phyloP scores from a whole-genome alignment of 345 rosid genomes.

The Eutrema yunnanense region DNA sequence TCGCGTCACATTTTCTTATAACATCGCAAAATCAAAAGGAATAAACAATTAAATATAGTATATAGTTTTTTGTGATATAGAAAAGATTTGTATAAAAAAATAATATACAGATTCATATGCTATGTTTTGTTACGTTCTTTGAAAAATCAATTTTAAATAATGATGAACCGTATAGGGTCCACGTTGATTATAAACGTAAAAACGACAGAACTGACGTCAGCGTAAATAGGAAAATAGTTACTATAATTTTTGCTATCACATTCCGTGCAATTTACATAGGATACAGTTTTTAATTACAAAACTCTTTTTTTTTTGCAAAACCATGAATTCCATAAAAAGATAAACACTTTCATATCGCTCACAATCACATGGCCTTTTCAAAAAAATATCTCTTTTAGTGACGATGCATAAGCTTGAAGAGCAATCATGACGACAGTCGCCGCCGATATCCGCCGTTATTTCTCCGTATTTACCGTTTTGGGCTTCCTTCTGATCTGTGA shows the following conservation, averaged over 20 bases:
- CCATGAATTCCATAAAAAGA: constrained; percentile 17
- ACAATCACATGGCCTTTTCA: constrained; percentile 45
- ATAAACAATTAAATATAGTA: neutral
- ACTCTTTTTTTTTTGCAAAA: neutral
- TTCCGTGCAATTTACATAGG: constrained; percentile 17
- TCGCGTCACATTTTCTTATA: constrained; percentile 7
- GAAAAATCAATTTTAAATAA: neutral
- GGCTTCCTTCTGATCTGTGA: neutral
- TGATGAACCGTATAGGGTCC: constrained; percentile 17
- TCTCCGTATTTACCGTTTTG: neutral
- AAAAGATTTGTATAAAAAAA: constrained; percentile 2
- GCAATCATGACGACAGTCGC: constrained; percentile 37
- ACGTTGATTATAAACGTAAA: constrained; percentile 14
- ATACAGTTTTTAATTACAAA: neutral
- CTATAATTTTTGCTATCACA: constrained; percentile 20
- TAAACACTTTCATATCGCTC: constrained; percentile 7
- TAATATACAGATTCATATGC: neutral
- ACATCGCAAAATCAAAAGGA: neutral
- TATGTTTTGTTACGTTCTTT: neutral
- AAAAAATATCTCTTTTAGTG: neutral
- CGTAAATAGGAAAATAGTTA: constrained; percentile 1
- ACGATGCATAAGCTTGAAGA: constrained; percentile 34
- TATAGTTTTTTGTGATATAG: constrained; percentile 16
- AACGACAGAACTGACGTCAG: constrained; percentile 20
- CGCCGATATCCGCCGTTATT: constrained; percentile 28